A percentile compares a stretch with the other conserved stretches of the same genome.
phyloP scores from a whole-genome alignment of 2,329 filamentous ascomycete genomes.

The Zasmidium cellare region DNA sequence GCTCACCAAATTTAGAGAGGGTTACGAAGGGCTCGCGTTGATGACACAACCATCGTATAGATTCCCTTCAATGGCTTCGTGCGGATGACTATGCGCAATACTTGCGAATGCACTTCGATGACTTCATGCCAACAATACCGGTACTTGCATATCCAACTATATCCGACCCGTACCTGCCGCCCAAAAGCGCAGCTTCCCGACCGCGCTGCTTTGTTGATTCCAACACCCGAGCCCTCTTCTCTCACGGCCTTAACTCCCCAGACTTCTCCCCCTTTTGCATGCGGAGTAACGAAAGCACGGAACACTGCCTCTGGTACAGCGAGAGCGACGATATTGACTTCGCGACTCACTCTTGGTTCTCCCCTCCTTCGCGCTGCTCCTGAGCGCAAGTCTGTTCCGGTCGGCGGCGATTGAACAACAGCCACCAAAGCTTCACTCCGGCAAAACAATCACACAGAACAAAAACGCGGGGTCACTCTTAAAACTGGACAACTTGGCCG shows the following conservation, averaged over 20 bases:
- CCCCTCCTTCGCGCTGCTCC: neutral
- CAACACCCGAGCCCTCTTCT: neutral
- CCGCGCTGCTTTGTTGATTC: neutral
- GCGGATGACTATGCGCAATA: neutral
- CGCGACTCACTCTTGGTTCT: neutral
- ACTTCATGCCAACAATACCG: constrained; percentile 41
- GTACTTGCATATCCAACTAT: constrained; percentile 33
- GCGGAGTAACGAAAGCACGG: neutral
- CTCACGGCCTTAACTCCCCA: neutral
- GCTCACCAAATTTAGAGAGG: neutral
- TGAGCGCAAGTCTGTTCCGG: neutral
- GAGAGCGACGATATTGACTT: neutral
- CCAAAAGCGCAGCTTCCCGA: neutral
- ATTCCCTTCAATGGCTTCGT: neutral
- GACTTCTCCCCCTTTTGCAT: neutral
- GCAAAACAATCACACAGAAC: neutral
- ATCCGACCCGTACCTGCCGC: neutral
- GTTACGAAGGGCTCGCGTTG: neutral
- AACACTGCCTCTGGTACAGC: neutral
- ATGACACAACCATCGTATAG: neutral
- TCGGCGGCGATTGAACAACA: neutral
- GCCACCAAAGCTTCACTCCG: neutral
- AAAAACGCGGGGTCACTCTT: neutral
- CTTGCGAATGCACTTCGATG: neutral
- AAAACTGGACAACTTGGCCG: neutral